Evolutionary conservation across 495 filamentous ascomycete genomes (phyloP), one percentile per base, ranked within the genome.

Genomic region (Aspergillus biplanus): DNA sequence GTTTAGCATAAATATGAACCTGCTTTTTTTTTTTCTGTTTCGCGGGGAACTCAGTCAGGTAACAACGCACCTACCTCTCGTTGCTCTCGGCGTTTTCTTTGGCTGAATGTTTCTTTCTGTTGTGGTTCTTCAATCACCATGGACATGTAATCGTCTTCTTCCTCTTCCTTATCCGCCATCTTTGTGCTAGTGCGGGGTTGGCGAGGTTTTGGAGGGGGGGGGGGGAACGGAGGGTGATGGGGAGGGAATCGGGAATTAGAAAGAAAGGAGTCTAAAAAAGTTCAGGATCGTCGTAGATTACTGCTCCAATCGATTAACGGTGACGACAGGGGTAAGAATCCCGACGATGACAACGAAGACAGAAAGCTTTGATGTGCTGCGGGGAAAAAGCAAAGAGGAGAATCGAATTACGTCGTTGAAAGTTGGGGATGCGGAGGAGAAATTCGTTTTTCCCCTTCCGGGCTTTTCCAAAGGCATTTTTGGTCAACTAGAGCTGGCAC

Each of bases 71-170:
- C 2, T 70, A 83, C 85, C 73, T 88, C 86, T 56, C 82, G 81
- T 67, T 84, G 77, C 65, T 79, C 76, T 49, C 86, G 84, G 13
- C 77, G 76, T 54, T 79, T 81, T 32, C 80, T 80, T 65, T 88
- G 85, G 6, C 85, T 71, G 21, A 85, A 86, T 15, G 85, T 84
- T 66, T 89, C 87, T 46, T 79, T 78, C 33, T 78, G 73, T 8
- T 74, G 64, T 5, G 83, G 80, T 50, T 88, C 86, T 37, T 79
- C 73, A 62, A 89, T 83, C 2, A 82, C 66, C 86, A 88, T 88
- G 35, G 81, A 82, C 81, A 89, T 86, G 70, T 89, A 89, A 68
- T 89, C 87, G 8, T 89, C 86, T 65, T 86, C 82, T 27, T 85
- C 85, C 1, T 68, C 68, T 15, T 76, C 71, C 34, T 39, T 37